Evolutionary conservation across 345 rosid species (phyloP), one percentile per base, ranked within the genome.

Genomic region (Limnanthes douglasii): DNA sequence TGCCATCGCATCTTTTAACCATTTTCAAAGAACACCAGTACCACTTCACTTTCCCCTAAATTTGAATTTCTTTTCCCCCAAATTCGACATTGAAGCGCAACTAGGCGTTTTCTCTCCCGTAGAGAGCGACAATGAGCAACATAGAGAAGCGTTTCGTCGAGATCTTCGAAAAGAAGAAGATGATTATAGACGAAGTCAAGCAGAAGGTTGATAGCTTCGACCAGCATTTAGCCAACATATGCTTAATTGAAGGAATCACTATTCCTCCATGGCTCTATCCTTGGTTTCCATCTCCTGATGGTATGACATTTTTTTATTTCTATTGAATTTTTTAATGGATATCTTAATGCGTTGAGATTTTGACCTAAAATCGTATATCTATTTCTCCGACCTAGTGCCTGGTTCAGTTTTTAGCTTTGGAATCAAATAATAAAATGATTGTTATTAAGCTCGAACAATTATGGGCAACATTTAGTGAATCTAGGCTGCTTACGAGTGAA

Each of bases 261-360:
- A 88, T 88, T 57, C 98, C 96, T 29, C 16, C 84, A 2, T 80
- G 83, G 78, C 84, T 84, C 34, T 50, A 36, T 5, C 11, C 32
- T 6, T 50, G 51, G 51, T 57, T 64, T 30, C 65, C 69, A 6
- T 61, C 55, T 46, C 56, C 54, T 4, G 51, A 30, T 15, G 75
- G 85, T 74, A 69, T n/a, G n/a, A n/a, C n/a, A n/a, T n/a, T n/a
- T n/a, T n/a, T 8, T 29, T n/a, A n/a, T n/a, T n/a, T n/a, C n/a
- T n/a, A n/a, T n/a, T n/a, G n/a, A n/a, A n/a, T n/a, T n/a, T n/a
- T n/a, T n/a, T n/a, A n/a, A n/a, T n/a, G n/a, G n/a, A n/a, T n/a
- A n/a, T n/a, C n/a, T n/a, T n/a, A n/a, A n/a, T n/a, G n/a, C n/a
- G n/a, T n/a, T n/a, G n/a, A n/a, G n/a, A n/a, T n/a, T n/a, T n/a